Base-by-base conservation (phyloP, 2,329 filamentous ascomycete genomes). In the Drechslerella stenobrocha region DNA sequence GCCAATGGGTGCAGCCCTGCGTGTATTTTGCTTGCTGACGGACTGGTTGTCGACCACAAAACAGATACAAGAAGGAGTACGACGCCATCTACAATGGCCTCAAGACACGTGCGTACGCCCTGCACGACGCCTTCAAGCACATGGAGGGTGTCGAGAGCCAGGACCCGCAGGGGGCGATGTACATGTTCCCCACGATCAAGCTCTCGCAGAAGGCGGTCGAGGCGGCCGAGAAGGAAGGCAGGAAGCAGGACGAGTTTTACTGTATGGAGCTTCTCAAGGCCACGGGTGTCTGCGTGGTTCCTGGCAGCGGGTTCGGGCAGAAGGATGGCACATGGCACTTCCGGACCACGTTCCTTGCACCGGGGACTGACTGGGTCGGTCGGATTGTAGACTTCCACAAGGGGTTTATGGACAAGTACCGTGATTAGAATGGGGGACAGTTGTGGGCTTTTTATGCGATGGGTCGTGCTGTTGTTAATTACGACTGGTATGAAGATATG, bases 61-160 rank as follows among this genome's bases (percentile, higher is more conserved):
- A n/a, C 44, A 69, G 64, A n/a, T 97, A 97, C 81, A 80, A 87
- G 75, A 76, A 87, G 76, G 93, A 98, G 77, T 96, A 93, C 80
- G 84, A 87, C 75, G 81, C 79, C 73, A 96, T 96, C 77, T 90
- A 85, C 77, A 78, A 86, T 53, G 88, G 89, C 50, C 82, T 98
- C 63, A 84, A 84, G 75, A 79, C 88, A 77, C 87, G 93, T 71
- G 93, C 93, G 35, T 83, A 81, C 64, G 91, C 93, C 4, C 82
- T 98, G 50, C 93, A 95, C 79, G 83, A 90, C 74, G 91, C 92
- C 24, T 98, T 98, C 79, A 81, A 85, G 77, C 80, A 90, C 75
- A 97, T 98, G 93, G 92, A 97, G 78, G 93, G 93, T 63, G 92
- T 98, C 64, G 84, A 91, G 76, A 96, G 91, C 78, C 87, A 88